Conservation (phyloP, 805 yeast species). For the Hanseniaspora lachancei region DNA sequence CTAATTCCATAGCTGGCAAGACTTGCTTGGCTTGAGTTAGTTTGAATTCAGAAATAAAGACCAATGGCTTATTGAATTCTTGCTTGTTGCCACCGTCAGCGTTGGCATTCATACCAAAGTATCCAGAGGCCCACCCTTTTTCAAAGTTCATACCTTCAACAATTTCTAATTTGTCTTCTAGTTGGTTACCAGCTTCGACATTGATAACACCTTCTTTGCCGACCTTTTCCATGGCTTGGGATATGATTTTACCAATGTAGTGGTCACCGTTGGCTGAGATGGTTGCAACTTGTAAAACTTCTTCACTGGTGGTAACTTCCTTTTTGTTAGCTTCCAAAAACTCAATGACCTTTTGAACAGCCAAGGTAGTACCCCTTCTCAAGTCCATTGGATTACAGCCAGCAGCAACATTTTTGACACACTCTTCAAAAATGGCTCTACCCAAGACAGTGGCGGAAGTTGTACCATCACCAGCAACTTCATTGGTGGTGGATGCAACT, state of each 20-base stretch:
- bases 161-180: constrained; percentile 91
- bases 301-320: constrained; percentile 85
- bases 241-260: constrained; percentile 81
- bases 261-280: constrained; percentile 93
- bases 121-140: constrained; percentile 93
- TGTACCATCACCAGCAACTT: constrained; percentile 97
- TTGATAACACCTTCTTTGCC: constrained; percentile 99
- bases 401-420: constrained; percentile 93
- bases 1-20: constrained; percentile 81
- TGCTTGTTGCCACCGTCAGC: constrained; percentile 52
- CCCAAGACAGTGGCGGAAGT: constrained; percentile 95
- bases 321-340: constrained; percentile 75
- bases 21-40: constrained; percentile 80
- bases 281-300: constrained; percentile 95
- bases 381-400: constrained; percentile 98
- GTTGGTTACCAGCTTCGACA: constrained; percentile 91
- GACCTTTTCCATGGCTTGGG: constrained; percentile 95
- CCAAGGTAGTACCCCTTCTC: constrained; percentile 94
- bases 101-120: constrained; percentile 89
- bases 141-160: constrained; percentile 98
- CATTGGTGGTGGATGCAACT: constrained; percentile 94
- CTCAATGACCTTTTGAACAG: constrained; percentile 83
- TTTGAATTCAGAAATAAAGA: constrained; percentile 84
- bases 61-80: constrained; percentile 85
- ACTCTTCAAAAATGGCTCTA: constrained; percentile 86